Evolutionary conservation across 306 rosid species (phyloP), one percentile per base, ranked within the genome.

Genomic region (Lathyrus aphaca): DNA sequence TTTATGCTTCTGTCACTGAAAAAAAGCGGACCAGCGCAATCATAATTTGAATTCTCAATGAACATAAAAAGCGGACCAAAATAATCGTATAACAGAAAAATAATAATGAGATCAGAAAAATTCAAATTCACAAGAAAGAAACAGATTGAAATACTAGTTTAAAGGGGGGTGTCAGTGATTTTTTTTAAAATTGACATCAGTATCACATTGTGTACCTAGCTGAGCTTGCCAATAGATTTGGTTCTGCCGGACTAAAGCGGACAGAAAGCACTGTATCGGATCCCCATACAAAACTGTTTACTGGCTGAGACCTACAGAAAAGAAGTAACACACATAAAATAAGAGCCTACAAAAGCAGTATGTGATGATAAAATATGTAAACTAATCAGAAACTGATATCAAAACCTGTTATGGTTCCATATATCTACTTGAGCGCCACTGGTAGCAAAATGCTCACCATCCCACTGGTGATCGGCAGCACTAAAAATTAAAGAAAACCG

Each of bases 391-490:
- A 61, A 45, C 40, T 19, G 23, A 69, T 30, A 84, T 62, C 57
- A 70, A 72, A 57, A 94, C 99, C 94, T 91, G 82, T 87, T 94
- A 70, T 86, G 96, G 68, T 85, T 92, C 99, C 99, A 94, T 61
- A 94, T 75, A 71, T 88, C 89, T 53, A 94, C 87, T 81, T 87
- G 92, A 30, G 96, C 95, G 49, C 99, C 96, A 69, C 83, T 96
- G 5, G 99, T 94, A 45, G 99, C 98, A 87, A 94, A 94, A 73
- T 74, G 84, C 79, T 87, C 87, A 21, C 84, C 90, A 8, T 88
- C 85, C 97, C 96, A 88, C 74, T 91, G 95, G 64, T 94, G 97
- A 86, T 94, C 99, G 77, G 37, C 95, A 66, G 88, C 90, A 89
- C 98, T 94, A 71, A 30, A 76, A 73, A 72, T 46, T n/a, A 60